phyloP scores from a whole-genome alignment of 345 rosid genomes.

The Salix udensis region DNA sequence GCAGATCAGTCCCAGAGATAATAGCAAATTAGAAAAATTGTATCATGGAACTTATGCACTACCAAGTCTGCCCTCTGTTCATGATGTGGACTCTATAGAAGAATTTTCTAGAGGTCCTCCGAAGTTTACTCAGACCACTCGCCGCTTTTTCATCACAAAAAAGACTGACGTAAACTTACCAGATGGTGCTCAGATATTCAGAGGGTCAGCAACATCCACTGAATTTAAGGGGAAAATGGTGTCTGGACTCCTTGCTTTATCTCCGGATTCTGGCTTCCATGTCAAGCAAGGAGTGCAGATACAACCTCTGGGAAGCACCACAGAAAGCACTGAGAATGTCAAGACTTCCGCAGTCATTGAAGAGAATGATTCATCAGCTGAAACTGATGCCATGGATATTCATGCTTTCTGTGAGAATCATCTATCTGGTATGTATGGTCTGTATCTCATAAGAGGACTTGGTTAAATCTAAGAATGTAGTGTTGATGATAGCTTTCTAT shows the following conservation, averaged over 20 bases:
- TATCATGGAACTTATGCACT: slow-evolving; percentile 22
- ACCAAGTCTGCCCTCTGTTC: slow-evolving; percentile 26
- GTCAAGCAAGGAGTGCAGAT: slow-evolving; percentile 49
- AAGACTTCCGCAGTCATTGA: slow-evolving; percentile 26
- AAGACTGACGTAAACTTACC: slow-evolving; percentile 35
- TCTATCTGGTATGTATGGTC: slow-evolving; percentile 39
- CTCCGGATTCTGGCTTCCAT: slow-evolving; percentile 38
- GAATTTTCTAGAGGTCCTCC: slow-evolving; percentile 29
- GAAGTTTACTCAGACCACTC: slow-evolving; percentile 33
- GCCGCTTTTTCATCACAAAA: slow-evolving; percentile 36
- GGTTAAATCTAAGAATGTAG: background rate
- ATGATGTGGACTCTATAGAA: slow-evolving; percentile 39
- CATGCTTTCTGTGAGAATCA: slow-evolving; percentile 40
- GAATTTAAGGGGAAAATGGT: slow-evolving; percentile 43
- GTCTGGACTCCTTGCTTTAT: slow-evolving; percentile 39
- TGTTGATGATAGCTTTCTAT: background rate
- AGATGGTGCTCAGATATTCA: slow-evolving; percentile 35
- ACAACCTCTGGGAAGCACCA: slow-evolving; percentile 54
- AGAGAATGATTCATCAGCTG: slow-evolving; percentile 60
- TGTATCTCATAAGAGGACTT: background rate
- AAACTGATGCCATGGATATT: slow-evolving; percentile 68
- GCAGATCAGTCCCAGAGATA: slow-evolving; percentile 16
- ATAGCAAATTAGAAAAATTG: slow-evolving; percentile 12
- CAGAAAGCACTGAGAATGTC: slow-evolving; percentile 25
- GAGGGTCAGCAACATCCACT: slow-evolving; percentile 37